These are phyloP conservation scores for Spencermartinsiella ligniputridi DNA, from an alignment of 1,139 yeast genomes.

Conservation along the genomic window DNA sequence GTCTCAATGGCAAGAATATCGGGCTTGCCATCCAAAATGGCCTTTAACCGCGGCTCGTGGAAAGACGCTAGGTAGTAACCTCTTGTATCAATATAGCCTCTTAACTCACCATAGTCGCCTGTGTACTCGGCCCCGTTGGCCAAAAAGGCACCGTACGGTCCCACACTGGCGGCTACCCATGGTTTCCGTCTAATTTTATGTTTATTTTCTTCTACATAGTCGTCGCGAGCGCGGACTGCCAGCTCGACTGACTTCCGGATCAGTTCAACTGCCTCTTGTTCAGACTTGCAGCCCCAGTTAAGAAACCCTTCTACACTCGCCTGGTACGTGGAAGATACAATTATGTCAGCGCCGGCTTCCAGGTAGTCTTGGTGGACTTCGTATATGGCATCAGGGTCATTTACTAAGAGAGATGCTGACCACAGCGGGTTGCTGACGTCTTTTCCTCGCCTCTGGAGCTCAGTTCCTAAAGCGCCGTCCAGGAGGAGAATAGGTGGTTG, in stretches of 20 bases:
- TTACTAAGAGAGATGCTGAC: constrained; percentile 54
- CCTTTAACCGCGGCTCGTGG: constrained; percentile 47
- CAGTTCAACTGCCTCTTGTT: constrained; percentile 29
- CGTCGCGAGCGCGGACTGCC: constrained; percentile 30
- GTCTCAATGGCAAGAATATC: constrained; percentile 64
- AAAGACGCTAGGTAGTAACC: constrained; percentile 37
- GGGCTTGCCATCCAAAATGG: constrained; percentile 39
- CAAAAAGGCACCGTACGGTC: constrained; percentile 66
- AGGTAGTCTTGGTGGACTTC: constrained; percentile 51
- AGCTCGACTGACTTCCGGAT: constrained; percentile 31
- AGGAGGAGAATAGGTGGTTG: constrained; percentile 25
- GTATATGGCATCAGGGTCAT: constrained; percentile 45
- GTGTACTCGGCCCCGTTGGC: constrained; percentile 67
- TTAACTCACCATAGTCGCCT: constrained; percentile 46
- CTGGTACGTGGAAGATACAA: constrained; percentile 62
- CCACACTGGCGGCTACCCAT: constrained; percentile 56
- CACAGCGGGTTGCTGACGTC: constrained; percentile 46
- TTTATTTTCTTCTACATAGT: constrained; percentile 3
- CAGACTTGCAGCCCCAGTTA: constrained; percentile 33
- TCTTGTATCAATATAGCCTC: constrained; percentile 20
- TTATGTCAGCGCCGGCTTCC: constrained; percentile 51
- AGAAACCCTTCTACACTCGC: constrained; percentile 43
- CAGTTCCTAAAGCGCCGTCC: constrained; percentile 47
- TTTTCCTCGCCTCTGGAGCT: constrained; percentile 37
- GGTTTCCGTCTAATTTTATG: constrained; percentile 12